Percentiles rank a stretch among this genome's conserved stretches.
These are phyloP conservation scores for Irpex lacteus DNA, from an alignment of 1,284 basidiomycete species.

Conservation along the genomic window DNA sequence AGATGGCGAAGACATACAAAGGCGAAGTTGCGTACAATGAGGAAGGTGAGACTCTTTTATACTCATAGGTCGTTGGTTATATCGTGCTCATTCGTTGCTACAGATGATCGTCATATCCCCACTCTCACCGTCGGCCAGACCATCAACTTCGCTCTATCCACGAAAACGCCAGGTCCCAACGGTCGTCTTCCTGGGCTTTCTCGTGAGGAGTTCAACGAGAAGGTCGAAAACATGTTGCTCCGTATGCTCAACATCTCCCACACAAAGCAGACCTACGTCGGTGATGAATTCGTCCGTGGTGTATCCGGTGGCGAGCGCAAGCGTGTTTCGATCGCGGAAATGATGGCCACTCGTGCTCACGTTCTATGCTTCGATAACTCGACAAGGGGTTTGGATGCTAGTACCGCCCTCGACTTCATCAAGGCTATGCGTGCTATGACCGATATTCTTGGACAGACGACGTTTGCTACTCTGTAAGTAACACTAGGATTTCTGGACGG, in stretches of 20 bases:
- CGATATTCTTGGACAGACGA: constrained; percentile 73
- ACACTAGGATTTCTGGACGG: constrained; percentile 19
- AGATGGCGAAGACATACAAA: constrained; percentile 67
- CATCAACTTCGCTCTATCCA: constrained; percentile 63
- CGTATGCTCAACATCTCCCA: constrained; percentile 80
- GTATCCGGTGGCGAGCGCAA: constrained; percentile 86
- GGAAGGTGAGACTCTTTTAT: constrained; percentile 45
- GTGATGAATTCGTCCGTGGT: constrained; percentile 82
- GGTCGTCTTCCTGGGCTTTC: constrained; percentile 68
- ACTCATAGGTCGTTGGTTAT: background rate
- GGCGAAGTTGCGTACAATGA: constrained; percentile 88
- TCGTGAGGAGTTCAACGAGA: constrained; percentile 54
- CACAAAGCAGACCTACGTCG: constrained; percentile 77
- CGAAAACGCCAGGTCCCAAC: constrained; percentile 66
- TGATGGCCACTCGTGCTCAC: constrained; percentile 75
- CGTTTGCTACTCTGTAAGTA: constrained; percentile 72
- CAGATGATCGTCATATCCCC: constrained; percentile 76
- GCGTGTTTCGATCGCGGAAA: constrained; percentile 86
- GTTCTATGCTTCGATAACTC: constrained; percentile 86
- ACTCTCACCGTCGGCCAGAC: constrained; percentile 78
- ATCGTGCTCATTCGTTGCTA: background rate
- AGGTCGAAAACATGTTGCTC: constrained; percentile 62
- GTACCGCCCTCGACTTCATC: constrained; percentile 79
- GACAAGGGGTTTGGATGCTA: constrained; percentile 83
- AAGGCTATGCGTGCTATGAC: constrained; percentile 75